Percentiles rank a stretch among this genome's conserved stretches.
These are phyloP conservation scores for Entrophospora sp. DNA, from an alignment of 192 early-diverging fungal species.

Conservation along the genomic window DNA sequence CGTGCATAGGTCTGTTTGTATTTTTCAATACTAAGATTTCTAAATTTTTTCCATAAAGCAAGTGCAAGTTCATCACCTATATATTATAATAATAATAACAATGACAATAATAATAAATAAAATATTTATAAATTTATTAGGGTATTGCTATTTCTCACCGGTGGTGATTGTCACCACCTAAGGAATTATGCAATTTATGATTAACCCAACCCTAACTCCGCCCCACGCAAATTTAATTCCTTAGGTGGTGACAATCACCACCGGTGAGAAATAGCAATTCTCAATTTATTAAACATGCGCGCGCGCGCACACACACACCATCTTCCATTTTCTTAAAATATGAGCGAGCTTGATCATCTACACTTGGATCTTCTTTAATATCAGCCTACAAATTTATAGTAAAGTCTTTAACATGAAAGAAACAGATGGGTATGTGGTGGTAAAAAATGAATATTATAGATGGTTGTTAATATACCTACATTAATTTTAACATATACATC, in stretches of 20 bases:
- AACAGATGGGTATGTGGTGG: no score
- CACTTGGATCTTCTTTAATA: conserved; percentile 49
- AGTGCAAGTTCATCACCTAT: conserved; percentile 60
- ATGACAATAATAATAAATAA: background rate
- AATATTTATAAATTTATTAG: background rate
- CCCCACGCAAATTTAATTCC: no score
- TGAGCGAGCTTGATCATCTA: conserved; percentile 78
- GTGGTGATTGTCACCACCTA: no score
- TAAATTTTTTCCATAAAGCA: conserved; percentile 79
- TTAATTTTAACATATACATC: conserved; percentile 91
- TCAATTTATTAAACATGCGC: no score
- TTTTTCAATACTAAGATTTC: conserved; percentile 81
- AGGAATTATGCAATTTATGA: no score
- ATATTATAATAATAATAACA: background rate
- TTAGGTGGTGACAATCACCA: no score
- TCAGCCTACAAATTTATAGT: conserved; percentile 41
- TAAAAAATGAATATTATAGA: no score
- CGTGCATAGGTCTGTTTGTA: conserved; percentile 88
- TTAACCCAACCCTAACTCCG: no score
- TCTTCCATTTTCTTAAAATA: conserved; percentile 96
- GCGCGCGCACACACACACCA: conserved; percentile 34
- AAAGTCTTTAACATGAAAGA: no score
- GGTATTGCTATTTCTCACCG: no score
- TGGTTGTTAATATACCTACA: conserved; percentile 44
- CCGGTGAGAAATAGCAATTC: no score